Base-by-base conservation (phyloP, 2,329 filamentous ascomycete species). In the Microcera coccophila region DNA sequence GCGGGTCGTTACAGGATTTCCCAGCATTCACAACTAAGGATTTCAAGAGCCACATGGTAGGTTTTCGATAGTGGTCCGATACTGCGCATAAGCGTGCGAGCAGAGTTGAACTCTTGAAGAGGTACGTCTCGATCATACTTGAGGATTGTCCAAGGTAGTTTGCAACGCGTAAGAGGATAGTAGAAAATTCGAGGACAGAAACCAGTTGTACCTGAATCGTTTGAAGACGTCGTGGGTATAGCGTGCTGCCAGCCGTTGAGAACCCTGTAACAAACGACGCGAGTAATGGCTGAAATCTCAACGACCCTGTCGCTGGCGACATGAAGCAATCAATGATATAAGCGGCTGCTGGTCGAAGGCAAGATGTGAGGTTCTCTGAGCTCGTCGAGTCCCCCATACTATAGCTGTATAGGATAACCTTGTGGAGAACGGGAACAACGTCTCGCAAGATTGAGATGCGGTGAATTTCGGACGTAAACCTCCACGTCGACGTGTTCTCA, bases 401-500 rank as follows among this genome's bases (percentile, higher is more conserved):
- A 59, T 87, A 90, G 19, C 83, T 81, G 58, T 84, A 85, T 24
- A 76, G 71, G 17, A 96, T 68, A 21, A 95, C 74, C 35, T 79
- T 82, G 50, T 85, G 76, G 59, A 96, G 83, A 12, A 84, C 77
- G 4, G 75, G 75, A 19, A 87, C 76, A 19, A 95, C 79, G 32
- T 75, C 74, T 15, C 76, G 74, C 45, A 87, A 79, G 37, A 96
- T 76, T 42, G 82, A 72, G 38, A 82, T 78, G 33, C 84, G 81
- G 52, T 90, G 84, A 19, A 82, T 71, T 10, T 81, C 74, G 2
- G 78, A 75, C 5, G 78, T 74, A 61, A 94, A 96, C 53, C 84
- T 84, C 93, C 91, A 98, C 4, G 83, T 89, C 21, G 82, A 79
- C 28, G 85, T 87, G 63, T 85, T 93, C 67, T 95, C 90, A 53